A percentile compares a stretch with the other conserved stretches of the same genome.
Conservation (phyloP, 2,329 filamentous ascomycete species). For the Diaporthe helianthi region DNA sequence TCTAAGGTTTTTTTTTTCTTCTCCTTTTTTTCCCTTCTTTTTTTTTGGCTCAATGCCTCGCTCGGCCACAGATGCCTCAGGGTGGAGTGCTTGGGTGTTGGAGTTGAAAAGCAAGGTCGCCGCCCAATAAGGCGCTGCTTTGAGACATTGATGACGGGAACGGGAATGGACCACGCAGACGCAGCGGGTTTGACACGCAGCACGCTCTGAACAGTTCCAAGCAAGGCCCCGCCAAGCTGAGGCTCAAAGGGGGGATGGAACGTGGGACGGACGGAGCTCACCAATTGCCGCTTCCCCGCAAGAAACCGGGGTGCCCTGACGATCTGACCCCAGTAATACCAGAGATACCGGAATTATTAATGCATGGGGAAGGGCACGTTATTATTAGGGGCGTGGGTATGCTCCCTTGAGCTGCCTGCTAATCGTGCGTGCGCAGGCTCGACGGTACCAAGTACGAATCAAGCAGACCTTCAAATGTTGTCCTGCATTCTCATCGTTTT, state of each 20-base stretch:
- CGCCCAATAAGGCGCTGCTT: slow-evolving; percentile 1
- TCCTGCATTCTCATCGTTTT: neutral
- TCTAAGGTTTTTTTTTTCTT: too few species aligned
- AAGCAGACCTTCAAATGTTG: neutral
- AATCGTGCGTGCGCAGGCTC: neutral
- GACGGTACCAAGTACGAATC: neutral
- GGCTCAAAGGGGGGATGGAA: slow-evolving; percentile 25
- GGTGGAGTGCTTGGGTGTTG: too few species aligned
- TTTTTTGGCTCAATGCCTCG: neutral
- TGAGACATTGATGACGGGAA: slow-evolving; percentile 8
- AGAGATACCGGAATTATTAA: too few species aligned
- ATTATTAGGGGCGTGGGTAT: neutral
- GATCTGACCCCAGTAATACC: neutral
- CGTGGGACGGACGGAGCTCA: slow-evolving; percentile 2
- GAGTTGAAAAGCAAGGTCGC: neutral
- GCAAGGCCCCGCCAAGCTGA: neutral
- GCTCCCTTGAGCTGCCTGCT: neutral
- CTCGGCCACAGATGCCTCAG: slow-evolving; percentile 11
- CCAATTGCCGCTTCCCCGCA: slow-evolving; percentile 10
- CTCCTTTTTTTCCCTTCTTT: too few species aligned
- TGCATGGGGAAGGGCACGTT: neutral
- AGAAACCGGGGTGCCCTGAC: slow-evolving; percentile 1
- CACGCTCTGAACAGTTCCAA: neutral
- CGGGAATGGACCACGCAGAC: too few species aligned
- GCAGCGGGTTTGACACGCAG: neutral